Evolutionary conservation across 1,284 basidiomycete species (phyloP).

Genomic region (Nidula niveotomentosa): DNA sequence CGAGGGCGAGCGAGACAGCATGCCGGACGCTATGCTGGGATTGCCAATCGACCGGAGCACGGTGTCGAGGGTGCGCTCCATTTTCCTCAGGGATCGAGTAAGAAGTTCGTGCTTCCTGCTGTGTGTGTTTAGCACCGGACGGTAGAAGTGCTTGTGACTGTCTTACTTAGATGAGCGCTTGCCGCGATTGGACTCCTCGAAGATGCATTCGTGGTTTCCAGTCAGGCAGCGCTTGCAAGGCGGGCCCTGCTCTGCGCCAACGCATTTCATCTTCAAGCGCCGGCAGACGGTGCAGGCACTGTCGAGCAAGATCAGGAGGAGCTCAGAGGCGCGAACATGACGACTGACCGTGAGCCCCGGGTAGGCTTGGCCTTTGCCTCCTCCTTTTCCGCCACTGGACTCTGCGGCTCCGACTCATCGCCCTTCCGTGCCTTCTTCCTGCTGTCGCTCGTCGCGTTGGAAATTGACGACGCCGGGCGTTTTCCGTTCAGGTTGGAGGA

Average conservation of each 20-base stretch:
- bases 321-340: constrained; percentile 3
- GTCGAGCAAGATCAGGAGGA: constrained; percentile 6
- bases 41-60: constrained; percentile 84
- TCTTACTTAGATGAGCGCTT: constrained; percentile 86
- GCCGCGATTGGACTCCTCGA: constrained; percentile 93
- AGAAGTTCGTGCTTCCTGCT: constrained; percentile 84
- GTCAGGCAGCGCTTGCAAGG: constrained; percentile 86
- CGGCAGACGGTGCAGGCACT: constrained; percentile 95
- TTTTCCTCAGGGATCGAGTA: constrained; percentile 85
- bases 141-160: constrained; percentile 3
- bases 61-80: constrained; percentile 91
- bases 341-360: constrained; percentile 75
- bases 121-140: constrained; percentile 8
- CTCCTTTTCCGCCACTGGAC: constrained; percentile 58
- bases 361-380: constrained; percentile 83
- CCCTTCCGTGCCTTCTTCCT: constrained; percentile 64
- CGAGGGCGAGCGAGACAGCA: constrained; percentile 81
- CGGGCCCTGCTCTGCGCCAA: constrained; percentile 89
- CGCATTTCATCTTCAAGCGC: constrained; percentile 98
- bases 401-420: constrained; percentile 49
- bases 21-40: constrained; percentile 73
- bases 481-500: constrained; percentile 60
- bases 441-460: constrained; percentile 37
- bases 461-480: constrained; percentile 55
- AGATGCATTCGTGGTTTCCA: constrained; percentile 89